phyloP scores from a whole-genome alignment of 202 grass and related monocot genomes.

The Sporobolus alterniflorus region DNA sequence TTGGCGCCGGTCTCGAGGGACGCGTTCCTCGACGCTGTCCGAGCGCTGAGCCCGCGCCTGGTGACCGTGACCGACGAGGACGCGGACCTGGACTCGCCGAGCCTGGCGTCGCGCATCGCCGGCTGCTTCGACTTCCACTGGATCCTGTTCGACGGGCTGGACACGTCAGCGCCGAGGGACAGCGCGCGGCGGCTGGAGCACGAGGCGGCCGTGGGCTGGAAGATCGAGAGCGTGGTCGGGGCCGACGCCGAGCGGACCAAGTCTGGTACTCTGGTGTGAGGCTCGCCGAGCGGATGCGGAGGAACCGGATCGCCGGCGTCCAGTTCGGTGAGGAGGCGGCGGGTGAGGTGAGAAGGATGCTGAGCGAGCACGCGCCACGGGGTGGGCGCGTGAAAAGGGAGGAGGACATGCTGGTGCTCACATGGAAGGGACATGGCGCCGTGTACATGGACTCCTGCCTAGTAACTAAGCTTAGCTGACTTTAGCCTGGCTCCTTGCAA shows the following conservation, averaged over 20 bases:
- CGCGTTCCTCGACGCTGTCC: conserved; percentile 42
- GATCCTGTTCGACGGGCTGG: conserved; percentile 75
- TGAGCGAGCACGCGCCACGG: conserved; percentile 64
- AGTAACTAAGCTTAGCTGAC: conserved; percentile 22
- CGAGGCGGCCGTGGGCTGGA: conserved; percentile 60
- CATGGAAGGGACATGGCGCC: conserved; percentile 70
- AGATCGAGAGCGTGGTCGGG: conserved; percentile 73
- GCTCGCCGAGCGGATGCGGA: conserved; percentile 49
- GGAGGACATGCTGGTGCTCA: conserved; percentile 71
- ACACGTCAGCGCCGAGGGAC: conserved; percentile 66
- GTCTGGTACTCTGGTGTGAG: conserved; percentile 47
- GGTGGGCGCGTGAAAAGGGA: conserved; percentile 71
- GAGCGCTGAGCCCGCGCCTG: conserved; percentile 43
- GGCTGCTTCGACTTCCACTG: conserved; percentile 77
- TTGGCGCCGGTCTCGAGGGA: conserved; percentile 31
- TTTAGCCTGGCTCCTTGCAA: conserved; percentile 1
- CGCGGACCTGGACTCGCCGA: conserved; percentile 69
- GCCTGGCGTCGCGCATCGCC: conserved; percentile 62
- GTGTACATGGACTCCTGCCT: conserved; percentile 55
- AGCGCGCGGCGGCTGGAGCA: conserved; percentile 52
- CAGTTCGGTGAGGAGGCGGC: conserved; percentile 49
- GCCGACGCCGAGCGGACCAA: conserved; percentile 51
- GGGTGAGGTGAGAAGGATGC: conserved; percentile 47
- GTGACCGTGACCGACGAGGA: conserved; percentile 77
- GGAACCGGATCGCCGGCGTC: conserved; percentile 30